Evolutionary conservation across 768 basidiomycete genomes (phyloP).

Genomic region (Cyclocybe cylindracea): DNA sequence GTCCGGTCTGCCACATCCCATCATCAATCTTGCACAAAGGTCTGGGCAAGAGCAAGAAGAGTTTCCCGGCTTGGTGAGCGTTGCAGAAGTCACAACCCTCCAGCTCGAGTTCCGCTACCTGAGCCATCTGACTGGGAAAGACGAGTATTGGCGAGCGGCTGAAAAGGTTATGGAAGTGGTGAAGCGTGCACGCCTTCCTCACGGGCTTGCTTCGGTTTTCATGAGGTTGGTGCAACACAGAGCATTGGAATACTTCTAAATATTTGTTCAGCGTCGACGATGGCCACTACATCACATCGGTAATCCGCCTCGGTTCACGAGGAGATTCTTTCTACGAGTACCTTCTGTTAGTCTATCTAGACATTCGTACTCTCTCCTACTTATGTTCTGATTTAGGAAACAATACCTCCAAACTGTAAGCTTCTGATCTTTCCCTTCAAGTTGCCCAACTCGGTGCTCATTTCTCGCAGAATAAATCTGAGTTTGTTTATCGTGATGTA

Average conservation of each 20-base stretch:
- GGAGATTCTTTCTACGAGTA: slow-evolving; percentile 97
- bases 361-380: not conserved
- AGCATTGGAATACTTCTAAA: not conserved
- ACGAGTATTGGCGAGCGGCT: slow-evolving; percentile 77
- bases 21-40: slow-evolving; percentile 68
- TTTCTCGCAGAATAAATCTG: slow-evolving; percentile 60
- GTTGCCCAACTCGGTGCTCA: not conserved
- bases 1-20: slow-evolving; percentile 78
- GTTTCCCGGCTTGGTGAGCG: slow-evolving; percentile 64
- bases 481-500: slow-evolving; percentile 76
- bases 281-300: slow-evolving; percentile 54
- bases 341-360: slow-evolving; percentile 52
- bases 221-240: slow-evolving; percentile 53
- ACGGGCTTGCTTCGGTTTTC: slow-evolving; percentile 84
- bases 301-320: slow-evolving; percentile 87
- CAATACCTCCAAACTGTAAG: slow-evolving; percentile 82
- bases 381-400: slow-evolving; percentile 43
- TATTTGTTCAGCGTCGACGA: slow-evolving; percentile 31
- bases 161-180: slow-evolving; percentile 77
- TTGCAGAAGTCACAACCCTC: slow-evolving; percentile 86
- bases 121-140: slow-evolving; percentile 74
- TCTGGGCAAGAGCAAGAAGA: slow-evolving; percentile 62
- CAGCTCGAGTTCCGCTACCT: slow-evolving; percentile 93
- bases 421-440: not conserved
- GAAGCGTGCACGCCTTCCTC: slow-evolving; percentile 57